Evolutionary conservation across 495 filamentous ascomycete genomes (phyloP).

Genomic region (Annulohypoxylon moriforme): DNA sequence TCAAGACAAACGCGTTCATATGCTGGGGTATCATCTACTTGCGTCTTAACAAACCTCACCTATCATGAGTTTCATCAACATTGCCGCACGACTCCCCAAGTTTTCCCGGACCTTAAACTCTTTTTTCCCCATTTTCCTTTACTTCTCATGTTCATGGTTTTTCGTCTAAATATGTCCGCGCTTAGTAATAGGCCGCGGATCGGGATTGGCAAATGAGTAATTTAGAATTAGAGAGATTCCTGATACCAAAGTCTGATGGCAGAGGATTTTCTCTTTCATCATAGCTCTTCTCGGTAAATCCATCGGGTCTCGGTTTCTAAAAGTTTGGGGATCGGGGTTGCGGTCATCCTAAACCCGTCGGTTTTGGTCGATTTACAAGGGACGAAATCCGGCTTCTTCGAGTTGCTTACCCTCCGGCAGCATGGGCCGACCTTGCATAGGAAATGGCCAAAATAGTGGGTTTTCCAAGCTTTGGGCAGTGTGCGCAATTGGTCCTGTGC

Average conservation of each 20-base stretch:
- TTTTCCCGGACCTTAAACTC: not conserved
- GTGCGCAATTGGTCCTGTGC: constrained; percentile 13
- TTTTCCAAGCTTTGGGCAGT: constrained; percentile 48
- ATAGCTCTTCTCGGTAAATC: not conserved
- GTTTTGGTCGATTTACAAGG: constrained; percentile 39
- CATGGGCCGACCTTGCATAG: constrained; percentile 65
- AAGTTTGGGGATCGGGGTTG: not conserved
- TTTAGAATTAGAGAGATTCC: not conserved
- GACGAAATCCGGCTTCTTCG: constrained; percentile 60
- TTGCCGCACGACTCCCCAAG: not conserved
- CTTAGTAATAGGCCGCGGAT: not conserved
- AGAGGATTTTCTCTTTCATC: not conserved
- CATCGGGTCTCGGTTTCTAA: not conserved
- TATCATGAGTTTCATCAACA: constrained; percentile 2
- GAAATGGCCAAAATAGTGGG: constrained; percentile 66
- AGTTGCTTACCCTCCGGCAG: constrained; percentile 56
- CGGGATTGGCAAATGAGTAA: not conserved
- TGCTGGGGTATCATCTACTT: constrained; percentile 35
- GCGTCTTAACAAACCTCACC: constrained; percentile 10
- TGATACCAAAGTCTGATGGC: not conserved
- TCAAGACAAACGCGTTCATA: constrained; percentile 32
- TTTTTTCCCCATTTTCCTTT: not conserved
- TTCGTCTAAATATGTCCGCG: not conserved
- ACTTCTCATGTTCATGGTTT: not conserved
- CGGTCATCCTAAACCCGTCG: not conserved